Evolutionary conservation across 495 filamentous ascomycete genomes (phyloP), one percentile per base, ranked within the genome.

Genomic region (Lepraria neglecta): DNA sequence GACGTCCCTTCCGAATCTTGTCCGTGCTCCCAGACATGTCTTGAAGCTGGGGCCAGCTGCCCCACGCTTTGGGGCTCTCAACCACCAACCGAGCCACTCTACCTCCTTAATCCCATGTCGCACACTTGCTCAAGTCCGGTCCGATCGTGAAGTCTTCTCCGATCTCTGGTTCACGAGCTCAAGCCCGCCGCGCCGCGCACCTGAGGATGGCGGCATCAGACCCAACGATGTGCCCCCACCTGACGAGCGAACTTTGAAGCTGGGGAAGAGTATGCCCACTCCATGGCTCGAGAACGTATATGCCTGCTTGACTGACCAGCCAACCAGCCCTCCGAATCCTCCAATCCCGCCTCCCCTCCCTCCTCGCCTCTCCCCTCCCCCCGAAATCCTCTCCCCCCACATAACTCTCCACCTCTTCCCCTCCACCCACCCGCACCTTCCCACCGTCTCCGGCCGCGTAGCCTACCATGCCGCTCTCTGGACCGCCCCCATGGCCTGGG

Each of bases 361-460:
- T 98, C 31, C 80, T 98, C 19, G 86, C 89, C 66, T 87, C 91
- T 10, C 80, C 82, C 0, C 81, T 97, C 1, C 94, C 3, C 84
- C 85, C 51, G 84, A 89, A 48, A 88, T 98, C 67, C 88, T 98
- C 66, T 88, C 88, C 0, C 94, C 92, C 0, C 83, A 84, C 69
- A 94, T 97, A 64, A 87, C 85, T n/a, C 84, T 98, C 31, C 88
- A 95, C 73, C 88, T 97, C 59, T 98, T 98, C 76, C 94, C 94
- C 31, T 91, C 91, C 3, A 97, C 94, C 0, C 95, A 98, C 69
- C 95, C 91, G 3, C 89, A 97, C 70, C 89, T 98, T 14, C 94
- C 94, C 52, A 88, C 84, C 10, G 95, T 97, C 54, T 86, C 89
- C 6, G 94, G 94, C 47, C 83, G 90, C 35, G 88, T 96, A 15